Conservation (phyloP, 495 filamentous ascomycete genomes). For the Lasiosphaeria miniovina region DNA sequence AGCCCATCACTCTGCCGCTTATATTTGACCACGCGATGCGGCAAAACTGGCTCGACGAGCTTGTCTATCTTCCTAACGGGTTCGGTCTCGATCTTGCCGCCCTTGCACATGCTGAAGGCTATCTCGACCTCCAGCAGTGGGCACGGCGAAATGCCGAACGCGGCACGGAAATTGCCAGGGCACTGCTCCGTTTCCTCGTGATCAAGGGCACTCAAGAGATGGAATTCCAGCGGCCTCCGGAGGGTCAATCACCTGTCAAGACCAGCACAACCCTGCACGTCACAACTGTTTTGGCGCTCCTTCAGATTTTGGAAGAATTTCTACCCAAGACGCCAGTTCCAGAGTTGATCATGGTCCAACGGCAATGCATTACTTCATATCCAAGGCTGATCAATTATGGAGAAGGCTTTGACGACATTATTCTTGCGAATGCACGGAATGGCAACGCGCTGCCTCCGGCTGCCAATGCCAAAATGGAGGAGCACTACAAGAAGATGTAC, state of each 20-base stretch:
- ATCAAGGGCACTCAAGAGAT: slow-evolving; percentile 83
- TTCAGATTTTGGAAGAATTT: slow-evolving; percentile 72
- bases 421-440: slow-evolving; percentile 76
- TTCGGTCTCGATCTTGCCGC: slow-evolving; percentile 88
- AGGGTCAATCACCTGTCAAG: slow-evolving; percentile 50
- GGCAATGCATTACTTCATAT: slow-evolving; percentile 85
- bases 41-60: slow-evolving; percentile 77
- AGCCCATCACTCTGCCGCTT: slow-evolving; percentile 68
- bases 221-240: slow-evolving; percentile 59
- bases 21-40: slow-evolving; percentile 80
- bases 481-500: slow-evolving; percentile 96
- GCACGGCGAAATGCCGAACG: slow-evolving; percentile 61
- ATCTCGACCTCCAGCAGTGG: slow-evolving; percentile 82
- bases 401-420: slow-evolving; percentile 83
- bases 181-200: slow-evolving; percentile 69
- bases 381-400: slow-evolving; percentile 97
- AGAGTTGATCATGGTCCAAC: slow-evolving; percentile 62
- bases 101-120: slow-evolving; percentile 76
- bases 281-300: slow-evolving; percentile 77
- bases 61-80: slow-evolving; percentile 69
- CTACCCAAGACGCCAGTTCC: slow-evolving; percentile 45
- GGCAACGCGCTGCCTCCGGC: slow-evolving; percentile 74
- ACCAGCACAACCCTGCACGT: slow-evolving; percentile 61
- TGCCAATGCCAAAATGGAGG: slow-evolving; percentile 88
- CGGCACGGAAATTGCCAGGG: slow-evolving; percentile 56